phyloP scores from a whole-genome alignment of 352 stramenopile genomes.

The Globisporangium paroecandrum region DNA sequence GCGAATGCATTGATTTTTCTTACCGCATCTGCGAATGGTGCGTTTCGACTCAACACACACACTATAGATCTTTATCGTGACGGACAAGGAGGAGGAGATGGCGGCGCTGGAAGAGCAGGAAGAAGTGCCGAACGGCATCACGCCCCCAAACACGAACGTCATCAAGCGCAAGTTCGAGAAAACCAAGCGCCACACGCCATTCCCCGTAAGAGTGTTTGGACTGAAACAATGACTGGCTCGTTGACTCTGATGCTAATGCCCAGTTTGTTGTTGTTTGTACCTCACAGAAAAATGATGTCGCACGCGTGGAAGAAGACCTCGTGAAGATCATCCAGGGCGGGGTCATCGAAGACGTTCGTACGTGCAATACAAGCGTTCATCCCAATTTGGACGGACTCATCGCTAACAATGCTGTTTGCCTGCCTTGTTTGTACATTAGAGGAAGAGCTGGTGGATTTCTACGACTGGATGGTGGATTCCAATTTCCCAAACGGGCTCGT shows the following conservation, averaged over 20 bases:
- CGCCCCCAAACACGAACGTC: constrained; percentile 82
- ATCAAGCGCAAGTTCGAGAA: constrained; percentile 88
- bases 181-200: constrained; percentile 77
- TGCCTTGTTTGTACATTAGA: constrained; percentile 23
- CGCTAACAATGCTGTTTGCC: neutral
- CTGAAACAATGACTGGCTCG: neutral
- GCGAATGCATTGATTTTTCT: neutral
- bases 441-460: constrained; percentile 84
- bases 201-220: constrained; percentile 44
- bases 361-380: constrained; percentile 13
- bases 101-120: constrained; percentile 60
- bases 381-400: neutral
- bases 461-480: constrained; percentile 83
- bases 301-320: constrained; percentile 78
- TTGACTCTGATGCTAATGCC: neutral
- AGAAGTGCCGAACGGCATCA: constrained; percentile 70
- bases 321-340: constrained; percentile 77
- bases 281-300: constrained; percentile 72
- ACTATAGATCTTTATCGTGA: constrained; percentile 76
- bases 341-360: constrained; percentile 75
- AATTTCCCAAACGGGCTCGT: constrained; percentile 65
- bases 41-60: neutral
- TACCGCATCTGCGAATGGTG: neutral
- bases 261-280: neutral
- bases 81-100: constrained; percentile 71